A percentile compares a stretch with the other conserved stretches of the same genome.
Conservation (phyloP, 2,329 filamentous ascomycete species). For the Trichoderma aggressivum region DNA sequence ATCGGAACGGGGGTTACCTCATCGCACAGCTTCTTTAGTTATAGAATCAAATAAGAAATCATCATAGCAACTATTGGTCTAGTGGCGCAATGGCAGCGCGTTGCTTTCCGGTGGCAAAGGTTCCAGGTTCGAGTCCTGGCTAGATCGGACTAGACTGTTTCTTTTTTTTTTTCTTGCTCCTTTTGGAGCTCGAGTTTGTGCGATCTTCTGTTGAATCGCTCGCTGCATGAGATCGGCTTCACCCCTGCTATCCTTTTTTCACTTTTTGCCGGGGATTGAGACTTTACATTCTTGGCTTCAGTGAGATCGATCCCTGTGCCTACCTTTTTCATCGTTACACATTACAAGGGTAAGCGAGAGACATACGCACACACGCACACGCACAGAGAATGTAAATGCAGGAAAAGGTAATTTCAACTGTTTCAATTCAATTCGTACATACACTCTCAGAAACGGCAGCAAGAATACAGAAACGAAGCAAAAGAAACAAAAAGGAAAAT, state of each 20-base stretch:
- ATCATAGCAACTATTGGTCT: not conserved
- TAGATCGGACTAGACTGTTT: slow-evolving; percentile 22
- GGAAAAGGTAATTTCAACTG: not conserved
- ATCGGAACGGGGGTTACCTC: not conserved
- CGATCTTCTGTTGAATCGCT: not conserved
- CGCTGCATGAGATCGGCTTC: not conserved
- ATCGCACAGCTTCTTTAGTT: not conserved
- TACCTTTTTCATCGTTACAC: not conserved
- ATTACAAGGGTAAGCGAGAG: slow-evolving; percentile 5
- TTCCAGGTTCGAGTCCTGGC: slow-evolving; percentile 36
- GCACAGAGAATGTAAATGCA: not conserved
- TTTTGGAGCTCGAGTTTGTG: not conserved
- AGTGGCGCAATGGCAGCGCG: slow-evolving; percentile 22
- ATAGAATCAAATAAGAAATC: not conserved
- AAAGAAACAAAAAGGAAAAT: not conserved
- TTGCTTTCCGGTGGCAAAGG: slow-evolving; percentile 37
- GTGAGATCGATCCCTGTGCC: not conserved
- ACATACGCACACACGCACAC: not conserved
- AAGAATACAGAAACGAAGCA: slow-evolving; percentile 9
- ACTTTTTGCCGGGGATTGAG: not conserved
- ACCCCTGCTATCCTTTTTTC: not conserved
- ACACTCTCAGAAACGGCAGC: not conserved
- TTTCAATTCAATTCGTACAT: slow-evolving; percentile 6
- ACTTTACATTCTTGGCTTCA: not conserved
- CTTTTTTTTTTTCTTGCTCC: not conserved